These are phyloP conservation scores for Catharanthus roseus DNA, from an alignment of 257 asterid species.

Conservation along the genomic window DNA sequence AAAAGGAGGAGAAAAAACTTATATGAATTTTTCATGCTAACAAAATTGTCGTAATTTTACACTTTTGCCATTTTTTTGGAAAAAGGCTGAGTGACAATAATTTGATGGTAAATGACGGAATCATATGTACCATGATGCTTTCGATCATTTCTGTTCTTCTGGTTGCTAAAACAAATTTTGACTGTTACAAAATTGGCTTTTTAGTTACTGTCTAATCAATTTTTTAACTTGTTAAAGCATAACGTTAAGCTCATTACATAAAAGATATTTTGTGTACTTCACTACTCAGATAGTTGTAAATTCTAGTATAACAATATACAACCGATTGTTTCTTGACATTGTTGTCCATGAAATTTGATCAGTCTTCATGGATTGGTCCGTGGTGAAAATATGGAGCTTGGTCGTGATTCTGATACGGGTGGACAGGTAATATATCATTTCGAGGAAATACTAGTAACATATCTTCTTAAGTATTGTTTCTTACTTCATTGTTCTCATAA, in stretches of 20 bases:
- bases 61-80: not conserved
- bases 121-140: not conserved
- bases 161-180: not conserved
- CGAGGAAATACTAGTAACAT: not conserved
- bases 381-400: conserved; percentile 93
- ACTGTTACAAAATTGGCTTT: too few species aligned
- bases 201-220: too few species aligned
- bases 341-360: conserved; percentile 19
- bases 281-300: not conserved
- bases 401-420: conserved; percentile 88
- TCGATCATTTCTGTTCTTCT: not conserved
- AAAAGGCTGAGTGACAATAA: not conserved
- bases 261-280: not conserved
- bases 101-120: not conserved
- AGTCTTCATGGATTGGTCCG: conserved; percentile 82
- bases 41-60: not conserved
- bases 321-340: not conserved
- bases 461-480: not conserved
- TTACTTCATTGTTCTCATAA: conserved; percentile 12
- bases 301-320: not conserved
- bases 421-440: conserved; percentile 52
- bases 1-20: not conserved
- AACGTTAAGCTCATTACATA: too few species aligned
- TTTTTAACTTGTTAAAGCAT: not conserved
- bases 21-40: not conserved